Base-by-base conservation (phyloP, 2,329 filamentous ascomycete species). In the Sphaerulina populicola region DNA sequence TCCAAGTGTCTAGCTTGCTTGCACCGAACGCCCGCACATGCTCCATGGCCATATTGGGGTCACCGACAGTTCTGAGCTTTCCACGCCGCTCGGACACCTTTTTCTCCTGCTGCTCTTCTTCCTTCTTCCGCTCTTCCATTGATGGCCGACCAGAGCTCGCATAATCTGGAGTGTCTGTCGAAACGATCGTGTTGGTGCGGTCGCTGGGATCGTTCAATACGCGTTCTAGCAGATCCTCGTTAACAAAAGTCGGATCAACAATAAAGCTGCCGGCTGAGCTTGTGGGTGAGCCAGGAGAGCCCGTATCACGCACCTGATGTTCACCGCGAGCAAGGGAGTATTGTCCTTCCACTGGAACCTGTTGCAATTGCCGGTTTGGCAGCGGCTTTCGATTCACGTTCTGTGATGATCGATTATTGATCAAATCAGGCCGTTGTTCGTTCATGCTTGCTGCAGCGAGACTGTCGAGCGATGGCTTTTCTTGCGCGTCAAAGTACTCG, bases 1-100 rank as follows among this genome's bases (percentile, higher is more conserved):
- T 60, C 47, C 57, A 64, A 2, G 64, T 64, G 47, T 66, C 66
- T 40, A 66, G 49, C 27, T 58, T 59, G 15, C 64, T 57, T n/a
- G 50, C 49, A 36, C 60, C 56, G n/a, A 44, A 55, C 27, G 48
- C 51, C 12, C 58, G 57, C 74, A 73, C 43, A 71, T 71, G 54
- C 73, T 62, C 33, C 69, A 67, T 38, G 68, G 71, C 52, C n/a
- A 71, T 61, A 33, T 71, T 71, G 6, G 72, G 71, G 44, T 72
- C 69, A 38, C 88, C 89, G 9, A 90, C 82, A 1, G 85, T 88
- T 65, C 85, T 89, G 65, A 91, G 73, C 6, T 90, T 82, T 44
- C 90, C 90, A 57, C 86, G 85, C 56, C 91, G 79, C 12, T 86
- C 85, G 52, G 78, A 79, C 51, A 88, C 83, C 7, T 78, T 69